Percentiles rank a stretch among this genome's conserved stretches.
Conservation (phyloP, 2,329 filamentous ascomycete genomes). For the Pseudogymnoascus destructans region DNA sequence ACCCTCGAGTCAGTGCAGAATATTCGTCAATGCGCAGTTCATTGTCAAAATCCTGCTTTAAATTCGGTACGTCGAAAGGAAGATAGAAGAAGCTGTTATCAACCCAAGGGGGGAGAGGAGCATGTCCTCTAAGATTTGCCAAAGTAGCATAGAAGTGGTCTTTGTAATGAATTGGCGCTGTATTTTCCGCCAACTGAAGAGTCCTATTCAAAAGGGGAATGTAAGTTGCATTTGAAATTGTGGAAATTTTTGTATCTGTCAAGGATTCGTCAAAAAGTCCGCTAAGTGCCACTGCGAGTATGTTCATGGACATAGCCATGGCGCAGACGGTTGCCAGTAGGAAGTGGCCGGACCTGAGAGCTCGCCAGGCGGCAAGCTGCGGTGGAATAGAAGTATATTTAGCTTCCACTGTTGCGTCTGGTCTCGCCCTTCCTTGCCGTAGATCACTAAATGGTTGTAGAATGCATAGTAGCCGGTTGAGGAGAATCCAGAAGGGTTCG, state of each 20-base stretch:
- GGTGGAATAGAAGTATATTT: constrained; percentile 43
- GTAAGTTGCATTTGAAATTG: neutral
- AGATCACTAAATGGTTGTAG: constrained; percentile 42
- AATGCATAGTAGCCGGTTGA: constrained; percentile 40
- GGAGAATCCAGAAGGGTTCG: constrained; percentile 42
- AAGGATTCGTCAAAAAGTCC: constrained; percentile 35
- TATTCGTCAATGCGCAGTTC: constrained; percentile 12
- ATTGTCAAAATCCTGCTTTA: neutral
- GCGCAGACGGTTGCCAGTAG: constrained; percentile 35
- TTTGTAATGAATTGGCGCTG: neutral
- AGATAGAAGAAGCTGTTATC: constrained; percentile 34
- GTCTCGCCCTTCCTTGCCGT: constrained; percentile 27
- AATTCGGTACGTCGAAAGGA: constrained; percentile 26
- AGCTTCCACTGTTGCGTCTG: constrained; percentile 30
- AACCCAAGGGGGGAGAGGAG: constrained; percentile 37
- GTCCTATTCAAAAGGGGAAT: constrained; percentile 11
- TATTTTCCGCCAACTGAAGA: neutral
- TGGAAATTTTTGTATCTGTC: neutral
- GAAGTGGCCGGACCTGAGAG: constrained; percentile 33
- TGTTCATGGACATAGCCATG: constrained; percentile 37
- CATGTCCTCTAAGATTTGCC: constrained; percentile 34
- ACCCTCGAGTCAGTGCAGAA: constrained; percentile 24
- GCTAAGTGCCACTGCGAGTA: constrained; percentile 39
- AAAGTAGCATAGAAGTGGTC: constrained; percentile 32
- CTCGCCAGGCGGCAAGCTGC: constrained; percentile 36